These are phyloP conservation scores for Ceratocystis albifundus DNA, from an alignment of 2,329 filamentous ascomycete genomes.

Conservation along the genomic window DNA sequence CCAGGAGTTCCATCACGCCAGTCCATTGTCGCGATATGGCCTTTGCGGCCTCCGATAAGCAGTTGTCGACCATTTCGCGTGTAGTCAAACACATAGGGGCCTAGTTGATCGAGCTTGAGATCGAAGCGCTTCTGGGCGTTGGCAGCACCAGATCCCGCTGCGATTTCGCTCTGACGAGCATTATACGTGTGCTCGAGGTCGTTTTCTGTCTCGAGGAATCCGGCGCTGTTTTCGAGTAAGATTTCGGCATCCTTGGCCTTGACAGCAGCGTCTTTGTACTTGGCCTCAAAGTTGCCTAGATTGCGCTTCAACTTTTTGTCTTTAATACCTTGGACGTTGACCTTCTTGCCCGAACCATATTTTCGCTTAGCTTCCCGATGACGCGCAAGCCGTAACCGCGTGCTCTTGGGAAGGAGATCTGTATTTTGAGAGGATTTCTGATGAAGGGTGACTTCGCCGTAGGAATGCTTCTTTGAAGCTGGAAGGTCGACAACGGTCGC, in stretches of 20 bases:
- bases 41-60: slow-evolving; percentile 76
- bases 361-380: slow-evolving; percentile 54
- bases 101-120: slow-evolving; percentile 66
- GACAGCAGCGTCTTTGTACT: slow-evolving; percentile 68
- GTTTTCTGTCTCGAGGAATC: slow-evolving; percentile 77
- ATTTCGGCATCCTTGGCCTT: slow-evolving; percentile 94
- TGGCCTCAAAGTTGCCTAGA: slow-evolving; percentile 64
- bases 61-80: slow-evolving; percentile 79
- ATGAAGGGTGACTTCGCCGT: slow-evolving; percentile 8
- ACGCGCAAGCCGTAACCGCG: slow-evolving; percentile 42
- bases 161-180: slow-evolving; percentile 79
- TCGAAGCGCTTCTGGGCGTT: slow-evolving; percentile 91
- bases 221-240: slow-evolving; percentile 70
- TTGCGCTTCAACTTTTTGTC: slow-evolving; percentile 85
- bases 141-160: slow-evolving; percentile 60
- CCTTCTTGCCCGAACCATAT: slow-evolving; percentile 74
- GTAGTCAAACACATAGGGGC: slow-evolving; percentile 83
- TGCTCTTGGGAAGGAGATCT: slow-evolving; percentile 41
- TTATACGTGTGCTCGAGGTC: slow-evolving; percentile 89
- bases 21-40: slow-evolving; percentile 92
- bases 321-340: slow-evolving; percentile 60
- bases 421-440: background rate
- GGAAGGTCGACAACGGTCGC: slow-evolving; percentile 11
- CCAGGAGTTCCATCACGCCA: slow-evolving; percentile 86
- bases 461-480: slow-evolving; percentile 17